Base-by-base conservation (phyloP, 495 filamentous ascomycete genomes). In the Echria macrotheca region DNA sequence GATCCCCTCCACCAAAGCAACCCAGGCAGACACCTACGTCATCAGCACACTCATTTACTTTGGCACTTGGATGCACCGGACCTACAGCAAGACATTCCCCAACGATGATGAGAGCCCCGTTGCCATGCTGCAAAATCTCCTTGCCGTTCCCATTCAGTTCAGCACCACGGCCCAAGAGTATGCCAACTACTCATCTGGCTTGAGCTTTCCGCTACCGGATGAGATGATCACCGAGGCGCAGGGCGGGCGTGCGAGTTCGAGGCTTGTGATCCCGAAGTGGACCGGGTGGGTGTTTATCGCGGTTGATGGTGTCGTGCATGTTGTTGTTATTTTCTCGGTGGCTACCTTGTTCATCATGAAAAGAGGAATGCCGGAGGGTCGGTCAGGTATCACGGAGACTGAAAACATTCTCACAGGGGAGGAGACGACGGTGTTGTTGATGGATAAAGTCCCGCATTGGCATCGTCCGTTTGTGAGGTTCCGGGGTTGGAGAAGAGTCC, bases 121-220 rank as follows among this genome's bases (percentile, higher is more conserved):
- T 5, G 55, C 42, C 4, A 23, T 42, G n/a, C 44, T 59, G n/a
- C 52, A 59, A n/a, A 59, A 59, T 31, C 21, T 59, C 28, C 21
- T 59, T 0, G 48, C 48, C 11, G 38, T 52, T 1, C 56, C 56
- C 1, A 25, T 55, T 3, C 52, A 55, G 38, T 59, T 59, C 44
- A 21, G 28, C 23, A 32, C 56, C n/a, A 53, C 44, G 8, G 47
- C 56, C 2, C 17, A 25, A 15, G 33, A 36, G 5, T 55, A 24
- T 24, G 51, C 47, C 11, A 55, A 55, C 24, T 55, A 49, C 28
- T 52, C 41, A 12, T 1, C 0, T 18, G 49, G 39, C 1, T 24
- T 39, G n/a, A 22, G 15, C 3, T 52, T 52, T 24, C 28, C 38
- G 19, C 15, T 56, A 15, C 43, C 36, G 1, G 44, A 51, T 7